Base-by-base conservation (phyloP, 495 filamentous ascomycete genomes). In the Hypoxylon rickii region DNA sequence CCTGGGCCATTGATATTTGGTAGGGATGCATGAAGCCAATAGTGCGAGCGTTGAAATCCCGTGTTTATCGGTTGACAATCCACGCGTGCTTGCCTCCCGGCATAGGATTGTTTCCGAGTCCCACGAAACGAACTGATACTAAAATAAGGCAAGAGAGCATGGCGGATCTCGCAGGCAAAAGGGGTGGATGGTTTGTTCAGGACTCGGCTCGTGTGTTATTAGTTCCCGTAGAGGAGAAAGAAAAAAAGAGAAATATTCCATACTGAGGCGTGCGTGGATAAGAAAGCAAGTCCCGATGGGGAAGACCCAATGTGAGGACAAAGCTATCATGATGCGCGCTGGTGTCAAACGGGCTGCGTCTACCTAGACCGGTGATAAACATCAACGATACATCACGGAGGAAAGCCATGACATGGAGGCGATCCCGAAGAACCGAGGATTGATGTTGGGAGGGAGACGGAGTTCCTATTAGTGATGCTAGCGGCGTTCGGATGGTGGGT, bases 131-230 rank as follows among this genome's bases (percentile, higher is more conserved):
- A 33, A 37, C 19, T 39, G 18, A 19, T n/a, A n/a, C n/a, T n/a
- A n/a, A n/a, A n/a, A n/a, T n/a, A 24, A 15, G 32, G 21, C 16
- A 46, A 51, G 50, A 47, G 48, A 19, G 32, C 41, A 29, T 24
- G 38, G 29, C 47, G 31, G 43, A 24, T 47, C 38, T 40, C 18
- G 32, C 16, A 22, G 26, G 45, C 38, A 38, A 18, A 22, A 47
- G 36, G 42, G 41, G 7, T 3, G 39, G 48, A 40, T 31, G 7
- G 26, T n/a, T 46, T 46, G 42, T 39, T 46, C 29, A 43, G 32
- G 29, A 42, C 51, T 50, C 51, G 16, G 41, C 51, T 42, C 18
- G 31, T 55, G 53, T 62, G 44, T 49, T 57, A 62, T 62, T 57
- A 62, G 52, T 44, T 21, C 33, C 38, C 43, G 13, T 57, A 62